These are phyloP conservation scores for Sporothrix schenckii DNA, from an alignment of 2,329 filamentous ascomycete species.

Conservation along the genomic window DNA sequence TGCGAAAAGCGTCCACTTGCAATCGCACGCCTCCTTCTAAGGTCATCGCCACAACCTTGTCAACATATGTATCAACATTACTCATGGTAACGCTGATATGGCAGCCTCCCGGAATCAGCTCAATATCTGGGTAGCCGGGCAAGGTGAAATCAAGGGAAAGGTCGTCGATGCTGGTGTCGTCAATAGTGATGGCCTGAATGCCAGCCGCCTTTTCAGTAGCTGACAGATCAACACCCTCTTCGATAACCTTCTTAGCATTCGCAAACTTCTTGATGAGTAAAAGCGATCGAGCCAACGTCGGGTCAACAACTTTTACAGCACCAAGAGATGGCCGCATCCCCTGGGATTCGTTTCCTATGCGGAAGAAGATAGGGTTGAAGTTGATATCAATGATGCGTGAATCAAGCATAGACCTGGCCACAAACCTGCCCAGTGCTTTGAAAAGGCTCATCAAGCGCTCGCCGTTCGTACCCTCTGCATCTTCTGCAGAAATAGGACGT, in stretches of 20 bases:
- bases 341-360: slow-evolving; percentile 72
- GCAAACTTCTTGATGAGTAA: slow-evolving; percentile 86
- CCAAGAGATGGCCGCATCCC: slow-evolving; percentile 80
- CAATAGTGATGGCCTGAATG: slow-evolving; percentile 70
- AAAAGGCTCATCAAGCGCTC: slow-evolving; percentile 86
- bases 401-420: slow-evolving; percentile 96
- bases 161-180: slow-evolving; percentile 80
- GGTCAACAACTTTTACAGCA: slow-evolving; percentile 86
- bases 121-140: slow-evolving; percentile 85
- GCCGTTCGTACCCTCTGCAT: slow-evolving; percentile 74
- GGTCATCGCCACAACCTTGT: slow-evolving; percentile 89
- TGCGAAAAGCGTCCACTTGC: slow-evolving; percentile 88
- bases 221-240: slow-evolving; percentile 68
- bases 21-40: slow-evolving; percentile 83
- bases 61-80: slow-evolving; percentile 87
- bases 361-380: slow-evolving; percentile 97
- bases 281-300: slow-evolving; percentile 80
- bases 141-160: slow-evolving; percentile 92
- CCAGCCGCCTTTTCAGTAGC: slow-evolving; percentile 71
- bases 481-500: slow-evolving; percentile 80
- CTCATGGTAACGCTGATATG: slow-evolving; percentile 79
- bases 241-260: slow-evolving; percentile 76
- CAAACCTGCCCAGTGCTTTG: slow-evolving; percentile 93
- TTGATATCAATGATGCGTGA: slow-evolving; percentile 97
- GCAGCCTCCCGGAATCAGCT: slow-evolving; percentile 74